A percentile compares a stretch with the other conserved stretches of the same genome.
Conservation (phyloP, 2,329 filamentous ascomycete species). For the Verticillium albo-atrum region DNA sequence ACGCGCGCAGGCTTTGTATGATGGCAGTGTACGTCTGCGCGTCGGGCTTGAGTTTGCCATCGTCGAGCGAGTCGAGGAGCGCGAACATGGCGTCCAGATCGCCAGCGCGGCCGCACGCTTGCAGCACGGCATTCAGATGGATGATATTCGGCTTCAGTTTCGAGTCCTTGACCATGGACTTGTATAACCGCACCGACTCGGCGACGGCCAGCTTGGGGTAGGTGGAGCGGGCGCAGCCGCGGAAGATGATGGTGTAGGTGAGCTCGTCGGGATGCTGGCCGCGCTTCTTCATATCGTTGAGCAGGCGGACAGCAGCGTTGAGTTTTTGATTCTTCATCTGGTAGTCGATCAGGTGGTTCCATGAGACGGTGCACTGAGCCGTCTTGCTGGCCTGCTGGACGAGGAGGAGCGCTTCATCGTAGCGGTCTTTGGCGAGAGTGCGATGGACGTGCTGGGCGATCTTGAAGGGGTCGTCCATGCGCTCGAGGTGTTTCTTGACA, state of each 20-base stretch:
- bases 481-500: slow-evolving; percentile 53
- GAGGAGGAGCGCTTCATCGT: slow-evolving; percentile 63
- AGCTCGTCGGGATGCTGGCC: slow-evolving; percentile 72
- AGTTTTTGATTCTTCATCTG: slow-evolving; percentile 58
- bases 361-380: slow-evolving; percentile 67
- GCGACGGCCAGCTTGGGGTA: slow-evolving; percentile 56
- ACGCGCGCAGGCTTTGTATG: slow-evolving; percentile 65
- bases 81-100: slow-evolving; percentile 80
- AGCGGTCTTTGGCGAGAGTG: slow-evolving; percentile 50
- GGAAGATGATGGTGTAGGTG: slow-evolving; percentile 81
- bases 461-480: slow-evolving; percentile 66
- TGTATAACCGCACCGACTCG: slow-evolving; percentile 72
- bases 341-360: slow-evolving; percentile 82
- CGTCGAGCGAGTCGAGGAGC: slow-evolving; percentile 68
- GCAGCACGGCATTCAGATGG: slow-evolving; percentile 85
- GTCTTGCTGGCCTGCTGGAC: slow-evolving; percentile 64
- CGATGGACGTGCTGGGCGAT: slow-evolving; percentile 64
- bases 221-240: slow-evolving; percentile 62
- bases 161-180: slow-evolving; percentile 62
- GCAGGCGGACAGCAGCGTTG: slow-evolving; percentile 69
- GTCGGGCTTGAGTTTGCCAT: slow-evolving; percentile 43
- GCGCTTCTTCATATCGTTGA: slow-evolving; percentile 98
- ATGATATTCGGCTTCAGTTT: slow-evolving; percentile 68
- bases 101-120: slow-evolving; percentile 68
- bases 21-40: slow-evolving; percentile 83